These are phyloP conservation scores for Solanum chaucha DNA, from an alignment of 257 asterid species.

Conservation along the genomic window DNA sequence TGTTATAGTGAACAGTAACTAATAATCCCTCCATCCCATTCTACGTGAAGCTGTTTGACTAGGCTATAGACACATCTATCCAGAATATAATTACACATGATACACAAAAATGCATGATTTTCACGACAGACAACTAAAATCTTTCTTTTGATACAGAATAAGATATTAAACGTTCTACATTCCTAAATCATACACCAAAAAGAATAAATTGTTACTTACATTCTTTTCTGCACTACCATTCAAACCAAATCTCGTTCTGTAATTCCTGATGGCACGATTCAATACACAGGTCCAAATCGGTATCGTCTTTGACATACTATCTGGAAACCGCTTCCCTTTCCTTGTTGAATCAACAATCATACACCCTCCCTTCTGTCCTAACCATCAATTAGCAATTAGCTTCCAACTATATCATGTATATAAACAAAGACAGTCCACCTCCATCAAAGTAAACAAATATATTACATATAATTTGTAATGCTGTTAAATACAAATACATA, in stretches of 20 bases:
- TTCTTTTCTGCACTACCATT: constrained; percentile 4
- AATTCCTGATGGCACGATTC: constrained; percentile 66
- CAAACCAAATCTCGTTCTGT: constrained; percentile 9
- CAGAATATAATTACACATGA: neutral
- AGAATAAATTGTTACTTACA: constrained; percentile 25
- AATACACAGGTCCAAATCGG: constrained; percentile 95
- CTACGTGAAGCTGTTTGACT: neutral
- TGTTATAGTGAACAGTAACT: neutral
- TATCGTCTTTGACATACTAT: constrained; percentile 96
- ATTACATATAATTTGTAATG: neutral
- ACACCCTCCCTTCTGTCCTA: constrained; percentile 95
- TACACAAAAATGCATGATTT: neutral
- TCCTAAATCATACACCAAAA: neutral
- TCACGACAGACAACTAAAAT: neutral
- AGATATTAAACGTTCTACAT: neutral
- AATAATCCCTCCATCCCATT: neutral
- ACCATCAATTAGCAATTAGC: constrained; percentile 17
- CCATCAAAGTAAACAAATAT: neutral
- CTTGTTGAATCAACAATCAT: constrained; percentile 87
- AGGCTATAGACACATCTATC: neutral
- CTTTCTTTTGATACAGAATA: neutral
- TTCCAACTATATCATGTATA: neutral
- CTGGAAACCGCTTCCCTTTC: constrained; percentile 94
- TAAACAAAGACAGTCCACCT: neutral
- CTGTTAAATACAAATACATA: neutral